A percentile compares a stretch with the other conserved stretches of the same genome.
phyloP scores from a whole-genome alignment of 768 basidiomycete genomes.

The Tulasnella sp. region DNA sequence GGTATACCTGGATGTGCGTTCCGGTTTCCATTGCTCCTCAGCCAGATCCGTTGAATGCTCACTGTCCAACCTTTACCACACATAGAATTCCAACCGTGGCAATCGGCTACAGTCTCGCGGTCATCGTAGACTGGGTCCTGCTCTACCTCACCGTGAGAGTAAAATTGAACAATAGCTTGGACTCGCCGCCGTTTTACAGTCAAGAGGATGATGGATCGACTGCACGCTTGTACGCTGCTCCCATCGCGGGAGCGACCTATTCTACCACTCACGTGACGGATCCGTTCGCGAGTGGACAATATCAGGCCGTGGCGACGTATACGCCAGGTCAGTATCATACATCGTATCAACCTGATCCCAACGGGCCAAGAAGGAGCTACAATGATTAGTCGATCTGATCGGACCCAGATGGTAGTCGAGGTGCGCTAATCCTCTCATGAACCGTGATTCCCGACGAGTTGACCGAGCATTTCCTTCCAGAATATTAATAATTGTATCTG shows the following conservation, averaged over 20 bases:
- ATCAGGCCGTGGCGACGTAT: background rate
- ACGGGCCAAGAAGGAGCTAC: background rate
- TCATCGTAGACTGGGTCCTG: background rate
- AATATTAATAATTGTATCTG: background rate
- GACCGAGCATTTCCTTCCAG: background rate
- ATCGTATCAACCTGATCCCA: background rate
- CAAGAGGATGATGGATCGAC: background rate
- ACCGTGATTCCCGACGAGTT: background rate
- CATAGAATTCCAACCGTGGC: background rate
- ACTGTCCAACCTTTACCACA: background rate
- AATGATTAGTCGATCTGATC: background rate
- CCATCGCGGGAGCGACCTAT: background rate
- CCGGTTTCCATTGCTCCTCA: background rate
- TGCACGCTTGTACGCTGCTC: background rate
- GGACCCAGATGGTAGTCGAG: background rate
- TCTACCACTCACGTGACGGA: background rate
- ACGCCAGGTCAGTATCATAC: background rate
- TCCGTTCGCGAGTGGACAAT: background rate
- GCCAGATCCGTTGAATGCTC: too few species aligned
- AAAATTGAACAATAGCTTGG: background rate
- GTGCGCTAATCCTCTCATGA: background rate
- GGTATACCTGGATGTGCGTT: background rate
- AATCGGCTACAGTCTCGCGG: background rate
- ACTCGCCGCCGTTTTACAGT: background rate
- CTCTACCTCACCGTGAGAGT: background rate